phyloP scores from a whole-genome alignment of 495 filamentous ascomycete genomes.

The Aspergillus hancockii region DNA sequence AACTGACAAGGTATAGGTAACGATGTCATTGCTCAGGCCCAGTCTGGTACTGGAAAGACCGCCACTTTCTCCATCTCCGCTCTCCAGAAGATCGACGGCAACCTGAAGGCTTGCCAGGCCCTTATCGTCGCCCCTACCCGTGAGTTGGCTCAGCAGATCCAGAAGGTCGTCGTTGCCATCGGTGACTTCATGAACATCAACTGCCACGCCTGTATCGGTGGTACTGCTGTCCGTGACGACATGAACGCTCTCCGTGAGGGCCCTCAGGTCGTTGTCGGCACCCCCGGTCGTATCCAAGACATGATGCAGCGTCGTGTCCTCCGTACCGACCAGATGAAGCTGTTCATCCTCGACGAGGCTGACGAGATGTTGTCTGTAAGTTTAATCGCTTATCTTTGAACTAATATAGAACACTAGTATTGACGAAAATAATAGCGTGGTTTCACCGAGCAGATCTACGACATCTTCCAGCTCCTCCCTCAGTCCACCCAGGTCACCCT shows the following conservation, averaged over 20 bases:
- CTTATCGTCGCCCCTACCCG: constrained; percentile 95
- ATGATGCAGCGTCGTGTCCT: constrained; percentile 98
- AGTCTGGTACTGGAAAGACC: constrained; percentile 99
- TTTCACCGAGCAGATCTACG: constrained; percentile 99
- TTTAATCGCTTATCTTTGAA: constrained; percentile 15
- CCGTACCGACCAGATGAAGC: constrained; percentile 95
- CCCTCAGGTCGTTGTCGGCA: constrained; percentile 95
- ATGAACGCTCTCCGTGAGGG: constrained; percentile 95
- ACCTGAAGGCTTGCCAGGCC: constrained; percentile 91
- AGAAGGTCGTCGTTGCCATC: constrained; percentile 96
- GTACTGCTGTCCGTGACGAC: constrained; percentile 96
- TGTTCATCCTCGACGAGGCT: constrained; percentile 98
- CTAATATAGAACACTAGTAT: not conserved
- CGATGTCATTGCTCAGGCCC: constrained; percentile 98
- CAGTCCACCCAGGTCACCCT: constrained; percentile 97
- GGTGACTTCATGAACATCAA: constrained; percentile 99
- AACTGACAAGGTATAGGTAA: constrained; percentile 61
- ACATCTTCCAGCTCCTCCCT: constrained; percentile 97
- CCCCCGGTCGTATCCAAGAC: constrained; percentile 95
- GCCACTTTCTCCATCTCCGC: constrained; percentile 99
- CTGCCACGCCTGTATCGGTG: constrained; percentile 99
- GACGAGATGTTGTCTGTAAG: constrained; percentile 97
- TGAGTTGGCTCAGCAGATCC: constrained; percentile 97
- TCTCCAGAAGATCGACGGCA: constrained; percentile 94
- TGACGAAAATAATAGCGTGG: constrained; percentile 61